Conservation (phyloP, 768 basidiomycete species). For the Harrya chromipes region DNA sequence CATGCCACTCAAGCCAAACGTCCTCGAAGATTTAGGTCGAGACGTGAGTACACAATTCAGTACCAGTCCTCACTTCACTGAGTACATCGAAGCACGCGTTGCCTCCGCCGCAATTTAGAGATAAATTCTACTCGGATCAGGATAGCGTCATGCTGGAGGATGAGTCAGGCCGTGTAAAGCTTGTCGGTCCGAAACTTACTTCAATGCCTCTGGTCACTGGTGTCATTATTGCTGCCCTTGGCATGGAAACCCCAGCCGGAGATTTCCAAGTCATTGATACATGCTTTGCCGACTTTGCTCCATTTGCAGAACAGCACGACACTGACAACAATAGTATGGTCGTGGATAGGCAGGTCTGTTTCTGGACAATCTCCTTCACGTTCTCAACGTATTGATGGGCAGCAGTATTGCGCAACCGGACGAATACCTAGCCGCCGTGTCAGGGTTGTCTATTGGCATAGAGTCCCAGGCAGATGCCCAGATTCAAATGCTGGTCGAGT, state of each 20-base stretch:
- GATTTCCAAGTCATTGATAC: constrained; percentile 94
- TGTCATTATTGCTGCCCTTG: constrained; percentile 84
- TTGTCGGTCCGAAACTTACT: constrained; percentile 73
- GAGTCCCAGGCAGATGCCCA: constrained; percentile 62
- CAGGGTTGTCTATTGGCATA: constrained; percentile 80
- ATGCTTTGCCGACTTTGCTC: constrained; percentile 82
- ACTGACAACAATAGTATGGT: constrained; percentile 50
- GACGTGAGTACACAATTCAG: constrained; percentile 59
- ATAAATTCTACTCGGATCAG: constrained; percentile 71
- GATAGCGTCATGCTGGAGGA: constrained; percentile 93
- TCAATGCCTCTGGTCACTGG: constrained; percentile 79
- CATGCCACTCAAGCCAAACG: constrained; percentile 98
- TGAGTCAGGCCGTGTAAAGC: constrained; percentile 87
- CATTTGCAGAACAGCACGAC: constrained; percentile 32
- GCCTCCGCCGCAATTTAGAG: constrained; percentile 72
- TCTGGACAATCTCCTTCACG: background rate
- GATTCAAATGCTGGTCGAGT: constrained; percentile 87
- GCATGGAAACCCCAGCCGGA: constrained; percentile 83
- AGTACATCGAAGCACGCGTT: constrained; percentile 68
- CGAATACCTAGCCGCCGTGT: constrained; percentile 82
- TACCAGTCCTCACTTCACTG: constrained; percentile 3
- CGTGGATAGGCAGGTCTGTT: constrained; percentile 52
- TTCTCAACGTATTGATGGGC: constrained; percentile 8
- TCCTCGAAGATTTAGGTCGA: constrained; percentile 91
- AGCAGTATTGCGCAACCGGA: constrained; percentile 35